A percentile compares a stretch with the other conserved stretches of the same genome.
These are phyloP conservation scores for Agrocybe chaxingu DNA, from an alignment of 768 basidiomycete genomes.

Conservation along the genomic window DNA sequence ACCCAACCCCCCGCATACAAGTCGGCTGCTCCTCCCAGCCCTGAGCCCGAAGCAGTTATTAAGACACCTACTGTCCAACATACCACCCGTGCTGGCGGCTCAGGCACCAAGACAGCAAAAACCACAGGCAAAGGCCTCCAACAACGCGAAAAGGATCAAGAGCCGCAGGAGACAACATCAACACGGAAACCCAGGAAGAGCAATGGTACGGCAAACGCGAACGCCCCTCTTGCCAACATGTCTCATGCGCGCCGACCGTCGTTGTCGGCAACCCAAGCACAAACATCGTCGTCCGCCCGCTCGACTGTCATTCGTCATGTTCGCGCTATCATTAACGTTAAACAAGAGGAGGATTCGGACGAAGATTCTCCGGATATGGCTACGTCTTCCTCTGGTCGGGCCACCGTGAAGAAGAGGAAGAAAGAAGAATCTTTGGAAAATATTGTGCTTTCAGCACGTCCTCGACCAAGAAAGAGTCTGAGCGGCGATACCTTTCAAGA, in stretches of 20 bases:
- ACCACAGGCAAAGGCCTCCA: background rate
- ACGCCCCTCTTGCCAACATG: too few species aligned
- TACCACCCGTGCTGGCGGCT: background rate
- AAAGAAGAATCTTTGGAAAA: constrained; percentile 9
- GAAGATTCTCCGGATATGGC: constrained; percentile 18
- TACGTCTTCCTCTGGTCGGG: background rate
- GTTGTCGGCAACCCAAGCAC: background rate
- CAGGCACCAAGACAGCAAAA: background rate
- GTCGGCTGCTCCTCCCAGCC: constrained; percentile 21
- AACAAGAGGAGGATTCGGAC: constrained; percentile 53
- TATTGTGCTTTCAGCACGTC: background rate
- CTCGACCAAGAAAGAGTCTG: background rate
- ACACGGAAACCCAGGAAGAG: background rate
- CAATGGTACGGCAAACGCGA: background rate
- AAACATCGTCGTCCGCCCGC: constrained; percentile 7
- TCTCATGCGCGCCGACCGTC: too few species aligned
- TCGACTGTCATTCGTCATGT: constrained; percentile 58
- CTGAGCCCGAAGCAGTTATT: constrained; percentile 12
- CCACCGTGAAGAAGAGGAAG: constrained; percentile 3
- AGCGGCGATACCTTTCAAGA: constrained; percentile 8
- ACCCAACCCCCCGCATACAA: constrained; percentile 28
- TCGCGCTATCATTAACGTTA: constrained; percentile 61
- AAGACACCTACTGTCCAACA: background rate
- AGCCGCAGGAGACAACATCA: background rate
- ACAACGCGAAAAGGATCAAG: background rate